Conservation (phyloP, 345 rosid genomes). For the Gossypium rotundifolium region DNA sequence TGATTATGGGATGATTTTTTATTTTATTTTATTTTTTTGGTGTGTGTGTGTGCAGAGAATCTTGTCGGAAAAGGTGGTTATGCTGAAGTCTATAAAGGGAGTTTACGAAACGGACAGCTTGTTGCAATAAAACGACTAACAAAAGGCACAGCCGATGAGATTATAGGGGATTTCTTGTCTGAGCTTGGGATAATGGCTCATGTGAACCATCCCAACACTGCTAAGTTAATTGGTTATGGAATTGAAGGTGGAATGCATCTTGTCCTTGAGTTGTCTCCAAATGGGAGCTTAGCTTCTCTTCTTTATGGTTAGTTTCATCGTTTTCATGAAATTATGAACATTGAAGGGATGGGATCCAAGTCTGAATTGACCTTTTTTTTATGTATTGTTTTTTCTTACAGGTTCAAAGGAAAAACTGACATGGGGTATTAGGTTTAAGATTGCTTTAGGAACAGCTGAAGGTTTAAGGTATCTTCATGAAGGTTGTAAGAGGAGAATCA, state of each 20-base stretch:
- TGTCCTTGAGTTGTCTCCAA: slow-evolving; percentile 81
- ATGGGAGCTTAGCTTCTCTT: slow-evolving; percentile 82
- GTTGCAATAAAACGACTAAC: slow-evolving; percentile 79
- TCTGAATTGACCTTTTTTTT: neutral
- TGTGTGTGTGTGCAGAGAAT: slow-evolving; percentile 39
- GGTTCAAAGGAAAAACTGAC: slow-evolving; percentile 51
- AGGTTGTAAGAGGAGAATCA: slow-evolving; percentile 68
- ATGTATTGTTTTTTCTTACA: slow-evolving; percentile 15
- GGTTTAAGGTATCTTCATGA: slow-evolving; percentile 67
- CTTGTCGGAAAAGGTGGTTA: slow-evolving; percentile 93
- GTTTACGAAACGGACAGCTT: slow-evolving; percentile 45
- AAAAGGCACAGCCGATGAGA: slow-evolving; percentile 66
- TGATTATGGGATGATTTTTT: neutral
- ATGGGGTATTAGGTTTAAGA: slow-evolving; percentile 58
- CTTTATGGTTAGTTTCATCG: slow-evolving; percentile 54
- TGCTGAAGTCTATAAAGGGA: slow-evolving; percentile 85
- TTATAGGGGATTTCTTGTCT: slow-evolving; percentile 53
- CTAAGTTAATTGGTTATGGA: slow-evolving; percentile 81
- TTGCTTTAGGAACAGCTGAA: slow-evolving; percentile 59
- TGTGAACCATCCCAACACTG: slow-evolving; percentile 80
- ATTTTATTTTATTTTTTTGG: neutral
- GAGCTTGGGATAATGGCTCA: slow-evolving; percentile 99
- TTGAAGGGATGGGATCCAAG: neutral
- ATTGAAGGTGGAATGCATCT: slow-evolving; percentile 93
- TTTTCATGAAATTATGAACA: neutral